phyloP scores from a whole-genome alignment of 2,329 filamentous ascomycete genomes.

The Neurospora crassa region DNA sequence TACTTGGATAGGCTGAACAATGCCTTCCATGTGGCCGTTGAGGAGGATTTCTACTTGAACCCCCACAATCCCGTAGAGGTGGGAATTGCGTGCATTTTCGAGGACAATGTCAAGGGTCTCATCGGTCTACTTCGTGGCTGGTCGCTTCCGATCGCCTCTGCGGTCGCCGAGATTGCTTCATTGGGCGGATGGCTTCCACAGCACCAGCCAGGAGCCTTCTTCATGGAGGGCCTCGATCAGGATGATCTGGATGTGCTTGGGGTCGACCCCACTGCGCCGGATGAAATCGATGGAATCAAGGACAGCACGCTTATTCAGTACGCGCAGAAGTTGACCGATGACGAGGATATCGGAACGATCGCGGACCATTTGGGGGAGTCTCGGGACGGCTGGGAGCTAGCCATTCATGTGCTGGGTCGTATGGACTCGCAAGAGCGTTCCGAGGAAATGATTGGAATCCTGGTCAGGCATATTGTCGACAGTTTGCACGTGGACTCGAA shows the following conservation, averaged over 20 bases:
- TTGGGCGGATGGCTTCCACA: constrained; percentile 72
- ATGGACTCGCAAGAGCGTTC: constrained; percentile 65
- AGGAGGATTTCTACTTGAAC: constrained; percentile 68
- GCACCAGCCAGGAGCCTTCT: constrained; percentile 41
- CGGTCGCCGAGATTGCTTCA: constrained; percentile 76
- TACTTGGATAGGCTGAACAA: constrained; percentile 67
- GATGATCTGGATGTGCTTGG: constrained; percentile 79
- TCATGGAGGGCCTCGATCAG: constrained; percentile 62
- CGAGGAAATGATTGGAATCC: constrained; percentile 61
- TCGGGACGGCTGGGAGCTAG: constrained; percentile 80
- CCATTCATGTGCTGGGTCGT: constrained; percentile 71
- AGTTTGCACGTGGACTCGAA: constrained; percentile 56
- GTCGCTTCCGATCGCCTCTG: constrained; percentile 70
- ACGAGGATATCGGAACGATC: constrained; percentile 35
- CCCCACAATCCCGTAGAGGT: constrained; percentile 68
- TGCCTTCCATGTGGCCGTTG: constrained; percentile 59
- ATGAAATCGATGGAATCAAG: constrained; percentile 57
- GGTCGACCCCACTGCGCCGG: constrained; percentile 47
- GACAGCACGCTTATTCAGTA: constrained; percentile 73
- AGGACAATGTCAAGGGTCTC: constrained; percentile 70
- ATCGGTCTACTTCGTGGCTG: constrained; percentile 66
- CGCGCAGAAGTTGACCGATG: constrained; percentile 55
- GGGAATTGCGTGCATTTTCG: constrained; percentile 70
- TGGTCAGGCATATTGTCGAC: constrained; percentile 59
- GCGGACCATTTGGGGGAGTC: constrained; percentile 23